Base-by-base conservation (phyloP, 139 green algal species). In the Coelastrella sp. region DNA sequence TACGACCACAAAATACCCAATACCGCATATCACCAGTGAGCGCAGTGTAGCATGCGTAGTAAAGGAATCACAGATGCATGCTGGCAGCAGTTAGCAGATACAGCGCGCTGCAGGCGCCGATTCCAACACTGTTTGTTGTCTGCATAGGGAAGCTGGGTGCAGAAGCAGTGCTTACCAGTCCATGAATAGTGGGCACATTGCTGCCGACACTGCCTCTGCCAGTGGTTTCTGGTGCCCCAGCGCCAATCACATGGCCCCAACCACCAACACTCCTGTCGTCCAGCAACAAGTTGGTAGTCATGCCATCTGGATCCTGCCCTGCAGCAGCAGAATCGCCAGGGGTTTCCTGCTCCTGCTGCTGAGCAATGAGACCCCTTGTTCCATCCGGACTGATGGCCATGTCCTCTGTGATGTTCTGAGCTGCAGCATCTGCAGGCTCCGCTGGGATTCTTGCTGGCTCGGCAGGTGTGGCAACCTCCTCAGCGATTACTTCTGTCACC, bases 201-300 rank as follows among this genome's bases (percentile, higher is more conserved):
- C 48, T 80, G 80, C 80, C 67, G 21, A 80, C 80, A 48, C 67
- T 80, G 67, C 80, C 67, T 32, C 80, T 67, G 66, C 80, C 67
- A 45, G 45, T 77, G 19, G 41, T 60, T 2, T 35, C n/a, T 13
- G 57, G 76, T 5, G 23, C 32, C 27, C 57, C 32, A 17, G 79
- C 43, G 23, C 63, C 30, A 15, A 53, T 48, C 11, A 79, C 63
- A 34, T 68, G 45, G 17, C 40, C 30, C 63, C 63, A 79, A 48
- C 45, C 63, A 15, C 32, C 79, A 51, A 43, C 32, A 40, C 25
- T 30, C 43, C 45, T 68, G 32, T 85, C 63, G 21, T 69, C 79
- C 34, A 79, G 66, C 79, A 85, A 45, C 64, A 85, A 50, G 30
- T 78, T 78, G 4, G 45, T 78, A n/a, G 79, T 85, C 6, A 85